Percentiles rank a stretch among this genome's conserved stretches.
These are phyloP conservation scores for Cryptosporidium ryanae DNA, from an alignment of 169 alveolate species.

Conservation along the genomic window DNA sequence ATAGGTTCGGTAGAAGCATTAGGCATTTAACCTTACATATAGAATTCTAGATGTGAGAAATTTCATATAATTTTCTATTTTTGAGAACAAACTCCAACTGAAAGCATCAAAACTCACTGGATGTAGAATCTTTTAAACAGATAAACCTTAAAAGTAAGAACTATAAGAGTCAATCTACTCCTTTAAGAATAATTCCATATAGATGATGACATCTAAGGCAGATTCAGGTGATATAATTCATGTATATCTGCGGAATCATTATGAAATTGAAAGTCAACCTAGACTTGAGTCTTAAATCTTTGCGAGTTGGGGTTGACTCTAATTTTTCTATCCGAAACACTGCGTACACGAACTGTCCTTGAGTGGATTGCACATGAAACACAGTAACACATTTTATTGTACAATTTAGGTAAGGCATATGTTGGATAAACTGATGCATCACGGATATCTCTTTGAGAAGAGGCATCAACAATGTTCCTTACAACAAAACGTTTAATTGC, in stretches of 20 bases:
- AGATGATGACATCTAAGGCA: background rate
- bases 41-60: no score
- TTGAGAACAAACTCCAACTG: no score
- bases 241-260: background rate
- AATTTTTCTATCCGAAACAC: slow-evolving; percentile 89
- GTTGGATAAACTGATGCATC: slow-evolving; percentile 93
- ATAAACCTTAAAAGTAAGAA: background rate
- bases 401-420: slow-evolving; percentile 87
- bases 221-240: background rate
- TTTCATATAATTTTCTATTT: no score
- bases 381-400: slow-evolving; percentile 98
- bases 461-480: slow-evolving; percentile 98
- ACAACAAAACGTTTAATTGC: slow-evolving; percentile 98
- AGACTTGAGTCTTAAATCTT: slow-evolving; percentile 70
- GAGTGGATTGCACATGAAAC: slow-evolving; percentile 99
- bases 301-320: slow-evolving; percentile 78
- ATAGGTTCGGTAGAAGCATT: no score
- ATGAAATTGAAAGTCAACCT: background rate
- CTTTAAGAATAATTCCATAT: background rate
- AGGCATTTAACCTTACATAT: no score
- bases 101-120: no score
- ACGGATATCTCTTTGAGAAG: slow-evolving; percentile 97
- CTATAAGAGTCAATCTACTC: background rate
- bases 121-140: no score
- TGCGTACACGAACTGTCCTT: slow-evolving; percentile 96